Evolutionary conservation across 148 eudicot species (phyloP), one percentile per base, ranked within the genome.

Genomic region (Persicaria maculosa): DNA sequence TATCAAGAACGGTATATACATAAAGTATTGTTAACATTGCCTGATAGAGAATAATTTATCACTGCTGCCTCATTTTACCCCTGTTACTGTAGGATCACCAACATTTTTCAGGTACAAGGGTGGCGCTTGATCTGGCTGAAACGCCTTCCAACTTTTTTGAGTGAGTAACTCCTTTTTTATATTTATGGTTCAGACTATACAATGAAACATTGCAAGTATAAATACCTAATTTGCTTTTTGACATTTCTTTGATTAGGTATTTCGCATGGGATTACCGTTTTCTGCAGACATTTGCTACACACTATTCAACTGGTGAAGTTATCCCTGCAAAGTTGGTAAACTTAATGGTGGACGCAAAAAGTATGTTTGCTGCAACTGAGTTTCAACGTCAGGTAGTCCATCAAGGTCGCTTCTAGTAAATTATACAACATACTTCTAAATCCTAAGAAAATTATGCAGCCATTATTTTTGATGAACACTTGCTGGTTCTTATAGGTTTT

Each of bases 51-150:
- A 71, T 72, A 47, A 47, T 22, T 22, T 72, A 17, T 44, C 36
- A 43, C 67, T 36, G 4, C 70, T 77, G 54, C 72, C 74, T 57
- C 40, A 52, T 16, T 22, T 76, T 46, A 48, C 20, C 6, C 73
- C 36, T 52, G 58, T 52, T 17, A 22, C 78, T 86, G 78, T 81
- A 94, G 98, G 97, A 94, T 82, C 92, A 87, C 79, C 98, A 94
- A 77, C 98, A 94, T 81, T 90, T 94, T 80, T 94, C 98, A 25
- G 98, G 98, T 44, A 94, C 98, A 72, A 88, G 98, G 81, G 96
- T 91, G 77, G 88, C 85, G 78, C 89, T 91, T 79, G 98, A 94
- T 86, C 83, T 94, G 64, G 98, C 98, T 80, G 98, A 94, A 86
- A 91, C 97, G 54, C 98, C 98, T 78, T 90, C 97, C 71, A 91